Conservation (phyloP, 2,329 filamentous ascomycete species). For the Verticillium tricorpus region DNA sequence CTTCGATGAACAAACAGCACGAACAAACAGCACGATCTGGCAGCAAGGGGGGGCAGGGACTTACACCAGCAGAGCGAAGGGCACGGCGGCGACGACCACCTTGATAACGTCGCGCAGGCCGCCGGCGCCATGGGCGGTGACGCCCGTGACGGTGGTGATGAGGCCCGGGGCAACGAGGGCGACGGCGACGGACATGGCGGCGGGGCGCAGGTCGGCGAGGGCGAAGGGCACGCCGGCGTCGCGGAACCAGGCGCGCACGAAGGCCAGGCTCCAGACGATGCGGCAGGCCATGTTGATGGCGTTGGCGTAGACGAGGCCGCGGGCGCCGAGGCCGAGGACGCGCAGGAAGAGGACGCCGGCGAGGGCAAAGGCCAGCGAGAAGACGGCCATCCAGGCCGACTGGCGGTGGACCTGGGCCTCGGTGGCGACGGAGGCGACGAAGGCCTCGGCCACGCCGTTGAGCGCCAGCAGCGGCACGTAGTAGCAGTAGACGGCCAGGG, state of each 20-base stretch:
- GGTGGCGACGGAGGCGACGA: constrained; percentile 82
- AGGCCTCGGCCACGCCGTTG: constrained; percentile 89
- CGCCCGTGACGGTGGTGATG: constrained; percentile 22
- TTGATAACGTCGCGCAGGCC: constrained; percentile 36
- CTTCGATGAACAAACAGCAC: constrained; percentile 1
- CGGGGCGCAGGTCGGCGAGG: constrained; percentile 37
- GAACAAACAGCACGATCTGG: too few relatives aligned
- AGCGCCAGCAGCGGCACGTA: constrained; percentile 90
- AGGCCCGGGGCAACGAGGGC: constrained; percentile 39
- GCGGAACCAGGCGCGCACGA: constrained; percentile 63
- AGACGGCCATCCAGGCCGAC: constrained; percentile 77
- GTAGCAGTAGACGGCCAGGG: constrained; percentile 79
- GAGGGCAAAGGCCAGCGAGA: constrained; percentile 70
- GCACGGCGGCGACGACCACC: constrained; percentile 43
- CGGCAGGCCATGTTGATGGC: constrained; percentile 84
- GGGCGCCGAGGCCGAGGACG: constrained; percentile 66
- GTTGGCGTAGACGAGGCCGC: constrained; percentile 82
- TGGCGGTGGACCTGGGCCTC: constrained; percentile 71
- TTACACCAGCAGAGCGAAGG: constrained; percentile 55
- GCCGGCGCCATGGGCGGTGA: constrained; percentile 4
- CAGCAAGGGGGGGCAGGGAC: constrained; percentile 2
- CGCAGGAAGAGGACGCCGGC: constrained; percentile 72
- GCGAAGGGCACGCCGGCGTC: constrained; percentile 36
- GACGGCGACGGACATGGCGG: constrained; percentile 34
- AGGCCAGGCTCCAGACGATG: constrained; percentile 73